Evolutionary conservation across 1,284 basidiomycete species (phyloP).

Genomic region (Ustilago xerochloae): DNA sequence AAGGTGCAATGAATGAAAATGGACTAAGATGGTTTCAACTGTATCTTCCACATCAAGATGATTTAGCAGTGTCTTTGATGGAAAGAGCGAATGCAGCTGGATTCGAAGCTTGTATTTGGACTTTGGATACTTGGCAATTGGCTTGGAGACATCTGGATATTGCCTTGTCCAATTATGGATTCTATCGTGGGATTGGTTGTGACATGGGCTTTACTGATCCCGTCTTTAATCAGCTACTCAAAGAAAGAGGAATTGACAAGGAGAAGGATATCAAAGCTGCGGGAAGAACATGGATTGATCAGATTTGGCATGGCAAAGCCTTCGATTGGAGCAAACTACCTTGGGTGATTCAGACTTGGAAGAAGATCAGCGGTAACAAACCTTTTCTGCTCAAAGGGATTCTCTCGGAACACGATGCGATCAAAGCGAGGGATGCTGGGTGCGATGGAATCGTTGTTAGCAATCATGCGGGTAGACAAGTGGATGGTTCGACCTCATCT

Average conservation of each 20-base stretch:
- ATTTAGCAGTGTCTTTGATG: conserved; percentile 70
- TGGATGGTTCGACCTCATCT: conserved; percentile 35
- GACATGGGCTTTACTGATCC: conserved; percentile 76
- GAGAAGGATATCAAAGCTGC: conserved; percentile 69
- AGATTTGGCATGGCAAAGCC: conserved; percentile 75
- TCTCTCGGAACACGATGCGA: conserved; percentile 73
- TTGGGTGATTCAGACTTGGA: conserved; percentile 71
- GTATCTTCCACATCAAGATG: conserved; percentile 74
- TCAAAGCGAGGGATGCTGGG: conserved; percentile 75
- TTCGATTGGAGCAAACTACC: conserved; percentile 73
- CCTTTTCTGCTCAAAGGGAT: conserved; percentile 74
- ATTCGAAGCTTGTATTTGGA: conserved; percentile 71
- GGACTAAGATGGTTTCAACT: conserved; percentile 81
- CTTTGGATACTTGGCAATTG: conserved; percentile 75
- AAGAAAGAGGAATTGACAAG: conserved; percentile 47
- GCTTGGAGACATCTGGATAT: conserved; percentile 75
- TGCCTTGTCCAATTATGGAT: conserved; percentile 71
- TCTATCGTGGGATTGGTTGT: conserved; percentile 69
- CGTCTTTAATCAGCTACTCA: conserved; percentile 72
- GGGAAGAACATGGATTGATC: conserved; percentile 73
- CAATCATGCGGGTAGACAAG: conserved; percentile 76
- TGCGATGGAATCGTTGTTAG: conserved; percentile 82
- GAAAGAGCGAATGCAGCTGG: conserved; percentile 72
- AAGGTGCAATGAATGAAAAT: conserved; percentile 69
- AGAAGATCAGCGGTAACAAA: conserved; percentile 72